Base-by-base conservation (phyloP, 139 green algal genomes). In the Klebsormidium nitens region DNA sequence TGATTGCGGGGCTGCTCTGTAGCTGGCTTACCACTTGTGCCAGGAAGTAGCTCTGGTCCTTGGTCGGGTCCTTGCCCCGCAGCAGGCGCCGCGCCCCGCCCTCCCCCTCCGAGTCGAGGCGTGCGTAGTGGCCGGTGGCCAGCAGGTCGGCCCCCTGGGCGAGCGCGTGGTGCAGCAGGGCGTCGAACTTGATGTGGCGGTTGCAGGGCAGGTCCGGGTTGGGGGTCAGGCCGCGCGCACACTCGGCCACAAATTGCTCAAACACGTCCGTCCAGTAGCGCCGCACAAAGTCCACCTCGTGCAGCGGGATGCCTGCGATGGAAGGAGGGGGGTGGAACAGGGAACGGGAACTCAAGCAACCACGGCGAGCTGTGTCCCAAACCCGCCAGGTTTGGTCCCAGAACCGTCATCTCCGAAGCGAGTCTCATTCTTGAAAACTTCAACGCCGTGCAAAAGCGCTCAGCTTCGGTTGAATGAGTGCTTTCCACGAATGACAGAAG, bases 161-260 rank as follows among this genome's bases (percentile, higher is more conserved):
- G 3, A 39, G 14, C 1, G 77, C 87, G 72, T 77, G 79, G 0
- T 74, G 36, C 35, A 88, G 66, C 59, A 94, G 69, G 0, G 82
- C 80, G 1, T 74, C 84, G 31, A 73, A 80, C 50, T 95, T 95
- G 75, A 95, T 89, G 77, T 83, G 57, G 36, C 82, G 76, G 83
- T 95, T 95, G 81, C 89, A 95, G 17, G 69, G 76, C 8, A 95
- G 78, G 81, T 95, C 89, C 1, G 89, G 89, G 72, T 95, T 95
- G 26, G 89, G 89, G 0, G 87, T 95, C 11, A 88, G 59, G 1
- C 89, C 88, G 2, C 59, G 48, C 2, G 44, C 62, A 36, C 74
- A 75, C 42, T 84, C 67, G 17, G 56, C 78, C 29, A 91, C 11
- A 69, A 91, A 95, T 3, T 63, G 64, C 37, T 74, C 37, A 71